Evolutionary conservation across 371 early-diverging fungal genomes (phyloP).

Genomic region (Lichtheimia ramosa): DNA sequence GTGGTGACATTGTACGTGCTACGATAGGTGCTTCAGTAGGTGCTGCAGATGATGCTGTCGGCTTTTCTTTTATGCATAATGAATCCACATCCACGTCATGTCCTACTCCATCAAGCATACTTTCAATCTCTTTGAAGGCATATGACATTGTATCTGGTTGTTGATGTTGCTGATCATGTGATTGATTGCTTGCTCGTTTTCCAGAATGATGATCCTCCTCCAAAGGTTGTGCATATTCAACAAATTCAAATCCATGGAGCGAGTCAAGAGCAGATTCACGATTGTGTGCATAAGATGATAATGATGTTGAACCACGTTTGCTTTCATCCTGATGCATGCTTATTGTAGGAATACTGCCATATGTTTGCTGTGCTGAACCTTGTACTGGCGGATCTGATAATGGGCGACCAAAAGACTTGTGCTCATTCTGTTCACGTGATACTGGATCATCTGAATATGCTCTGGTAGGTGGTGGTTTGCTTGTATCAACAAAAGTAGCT

Average conservation of each 20-base stretch:
- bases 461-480: background rate
- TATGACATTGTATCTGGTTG: slow-evolving; percentile 11
- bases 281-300: background rate
- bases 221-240: no score
- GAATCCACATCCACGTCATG: background rate
- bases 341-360: background rate
- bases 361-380: background rate
- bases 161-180: background rate
- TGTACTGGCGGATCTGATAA: background rate
- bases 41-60: background rate
- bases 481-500: background rate
- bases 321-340: background rate
- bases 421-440: background rate
- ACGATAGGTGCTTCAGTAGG: background rate
- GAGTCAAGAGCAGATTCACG: background rate
- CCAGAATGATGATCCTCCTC: background rate
- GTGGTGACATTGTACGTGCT: background rate
- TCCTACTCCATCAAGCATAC: slow-evolving; percentile 15
- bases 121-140: slow-evolving; percentile 20
- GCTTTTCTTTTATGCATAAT: no score
- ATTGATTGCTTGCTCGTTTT: background rate
- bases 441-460: background rate
- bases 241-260: background rate
- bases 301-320: background rate
- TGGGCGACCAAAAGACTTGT: background rate